Conservation (phyloP, 192 early-diverging fungal species). For the Coemansia sp. region DNA sequence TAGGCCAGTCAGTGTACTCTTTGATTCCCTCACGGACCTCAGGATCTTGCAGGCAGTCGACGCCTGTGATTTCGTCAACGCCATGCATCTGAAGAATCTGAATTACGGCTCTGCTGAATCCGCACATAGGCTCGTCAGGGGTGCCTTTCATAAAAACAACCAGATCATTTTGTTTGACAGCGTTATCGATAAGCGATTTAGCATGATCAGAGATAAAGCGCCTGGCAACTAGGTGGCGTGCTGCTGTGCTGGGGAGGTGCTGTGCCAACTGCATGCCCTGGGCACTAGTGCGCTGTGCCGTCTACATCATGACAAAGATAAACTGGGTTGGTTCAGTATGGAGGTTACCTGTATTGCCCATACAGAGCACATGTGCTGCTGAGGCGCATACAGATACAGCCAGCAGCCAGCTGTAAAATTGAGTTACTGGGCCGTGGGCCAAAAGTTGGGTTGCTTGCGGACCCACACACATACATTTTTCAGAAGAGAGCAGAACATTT, state of each 20-base stretch:
- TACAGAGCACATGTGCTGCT: background rate
- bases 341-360: background rate
- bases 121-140: constrained; percentile 90
- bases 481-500: constrained; percentile 1
- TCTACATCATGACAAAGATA: constrained; percentile 20
- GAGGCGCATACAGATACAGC: constrained; percentile 1
- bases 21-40: constrained; percentile 92
- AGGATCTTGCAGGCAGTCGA: constrained; percentile 82
- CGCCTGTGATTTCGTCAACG: constrained; percentile 70
- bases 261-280: constrained; percentile 8
- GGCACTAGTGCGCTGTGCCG: constrained; percentile 13
- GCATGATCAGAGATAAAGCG: constrained; percentile 43
- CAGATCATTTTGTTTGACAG: constrained; percentile 8
- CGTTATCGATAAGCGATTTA: constrained; percentile 36
- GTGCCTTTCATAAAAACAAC: constrained; percentile 94
- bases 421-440: background rate
- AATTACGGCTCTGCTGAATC: constrained; percentile 90
- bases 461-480: constrained; percentile 3
- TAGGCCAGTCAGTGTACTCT: constrained; percentile 93
- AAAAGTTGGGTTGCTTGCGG: background rate
- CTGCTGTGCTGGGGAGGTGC: background rate
- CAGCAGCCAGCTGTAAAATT: background rate
- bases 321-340: background rate
- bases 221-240: constrained; percentile 13
- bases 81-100: constrained; percentile 82